Percentiles rank a stretch among this genome's conserved stretches.
phyloP scores from a whole-genome alignment of 257 asterid genomes.

The Solanum chilense region DNA sequence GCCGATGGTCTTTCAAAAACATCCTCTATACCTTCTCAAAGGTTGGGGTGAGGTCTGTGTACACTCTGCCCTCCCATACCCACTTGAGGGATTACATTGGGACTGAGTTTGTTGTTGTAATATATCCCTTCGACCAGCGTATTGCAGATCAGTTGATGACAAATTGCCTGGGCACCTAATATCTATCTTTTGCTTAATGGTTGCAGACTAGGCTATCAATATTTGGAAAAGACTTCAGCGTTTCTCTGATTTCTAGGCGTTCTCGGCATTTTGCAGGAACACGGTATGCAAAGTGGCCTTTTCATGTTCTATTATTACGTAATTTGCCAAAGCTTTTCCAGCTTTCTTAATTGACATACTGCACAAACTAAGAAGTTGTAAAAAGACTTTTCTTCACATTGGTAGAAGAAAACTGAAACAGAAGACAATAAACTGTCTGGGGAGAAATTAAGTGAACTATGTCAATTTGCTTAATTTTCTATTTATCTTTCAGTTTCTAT shows the following conservation, averaged over 20 bases:
- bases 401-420: background rate
- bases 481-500: background rate
- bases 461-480: background rate
- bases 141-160: background rate
- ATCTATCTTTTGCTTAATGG: background rate
- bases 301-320: background rate
- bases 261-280: constrained; percentile 99
- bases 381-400: background rate
- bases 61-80: background rate
- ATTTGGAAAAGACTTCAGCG: constrained; percentile 92
- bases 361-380: background rate
- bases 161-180: background rate
- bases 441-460: background rate
- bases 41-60: background rate
- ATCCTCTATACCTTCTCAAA: background rate
- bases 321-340: background rate
- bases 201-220: constrained; percentile 75
- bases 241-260: constrained; percentile 82
- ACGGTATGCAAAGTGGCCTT: constrained; percentile 42
- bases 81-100: background rate
- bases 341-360: background rate
- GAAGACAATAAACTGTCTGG: background rate
- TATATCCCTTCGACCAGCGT: background rate
- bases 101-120: background rate
- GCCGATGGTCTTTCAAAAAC: background rate